phyloP scores from a whole-genome alignment of 768 basidiomycete species.

The Russula brevipes region DNA sequence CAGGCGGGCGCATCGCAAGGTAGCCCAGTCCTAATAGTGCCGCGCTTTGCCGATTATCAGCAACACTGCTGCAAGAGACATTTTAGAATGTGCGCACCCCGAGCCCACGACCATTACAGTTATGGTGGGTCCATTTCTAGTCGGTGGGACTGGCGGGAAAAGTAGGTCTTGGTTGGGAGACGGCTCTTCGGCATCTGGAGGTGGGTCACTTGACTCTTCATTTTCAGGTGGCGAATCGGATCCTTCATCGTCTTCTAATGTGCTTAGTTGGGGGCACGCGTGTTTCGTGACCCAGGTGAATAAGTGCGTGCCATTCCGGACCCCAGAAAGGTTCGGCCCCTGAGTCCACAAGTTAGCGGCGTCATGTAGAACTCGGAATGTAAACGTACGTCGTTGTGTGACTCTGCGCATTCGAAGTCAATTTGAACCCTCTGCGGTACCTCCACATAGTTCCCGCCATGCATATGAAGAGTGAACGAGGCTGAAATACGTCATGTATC shows the following conservation, averaged over 20 bases:
- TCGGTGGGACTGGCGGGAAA: not conserved
- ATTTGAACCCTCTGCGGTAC: constrained; percentile 28
- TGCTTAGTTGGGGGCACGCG: constrained; percentile 26
- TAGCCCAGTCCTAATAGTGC: constrained; percentile 13
- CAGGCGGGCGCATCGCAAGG: constrained; percentile 11
- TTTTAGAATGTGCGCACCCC: constrained; percentile 5
- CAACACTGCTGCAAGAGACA: not conserved
- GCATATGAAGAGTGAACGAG: constrained; percentile 27
- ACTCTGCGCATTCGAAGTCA: constrained; percentile 29
- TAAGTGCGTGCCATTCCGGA: constrained; percentile 30
- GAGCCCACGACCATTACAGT: constrained; percentile 12
- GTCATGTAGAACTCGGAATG: not conserved
- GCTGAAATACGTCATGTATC: constrained; percentile 17
- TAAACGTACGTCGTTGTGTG: constrained; percentile 29
- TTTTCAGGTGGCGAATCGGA: constrained; percentile 21
- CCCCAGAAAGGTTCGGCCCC: constrained; percentile 19
- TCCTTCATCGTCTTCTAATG: constrained; percentile 10
- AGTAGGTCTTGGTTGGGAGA: constrained; percentile 7
- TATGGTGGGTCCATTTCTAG: not conserved
- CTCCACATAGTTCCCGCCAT: constrained; percentile 31
- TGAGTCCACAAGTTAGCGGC: not conserved
- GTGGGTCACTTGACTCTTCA: not conserved
- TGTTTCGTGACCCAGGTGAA: constrained; percentile 31
- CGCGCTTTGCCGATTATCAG: constrained; percentile 2
- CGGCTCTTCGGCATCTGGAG: not conserved